These are phyloP conservation scores for Boletellus emodensis DNA, from an alignment of 768 basidiomycete genomes.

Conservation along the genomic window DNA sequence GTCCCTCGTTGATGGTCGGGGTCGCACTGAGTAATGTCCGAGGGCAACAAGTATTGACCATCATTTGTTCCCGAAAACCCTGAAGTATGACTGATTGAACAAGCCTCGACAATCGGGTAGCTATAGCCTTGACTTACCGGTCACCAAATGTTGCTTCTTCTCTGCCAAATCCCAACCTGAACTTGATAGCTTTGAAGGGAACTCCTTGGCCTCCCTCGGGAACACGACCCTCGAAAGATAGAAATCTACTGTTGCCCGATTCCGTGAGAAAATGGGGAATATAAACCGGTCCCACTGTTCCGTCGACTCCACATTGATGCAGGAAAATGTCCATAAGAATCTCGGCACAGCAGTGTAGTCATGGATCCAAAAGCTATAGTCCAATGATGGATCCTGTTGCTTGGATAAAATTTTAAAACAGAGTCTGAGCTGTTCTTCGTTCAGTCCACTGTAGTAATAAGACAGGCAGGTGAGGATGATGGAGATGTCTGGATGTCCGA, in stretches of 20 bases:
- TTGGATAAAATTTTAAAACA: constrained; percentile 7
- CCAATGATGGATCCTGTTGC: background rate
- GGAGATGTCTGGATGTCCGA: constrained; percentile 25
- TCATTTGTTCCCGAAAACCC: background rate
- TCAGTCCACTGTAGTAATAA: constrained; percentile 26
- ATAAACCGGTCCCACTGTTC: background rate
- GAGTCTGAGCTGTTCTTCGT: constrained; percentile 10
- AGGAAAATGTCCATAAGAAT: background rate
- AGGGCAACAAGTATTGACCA: background rate
- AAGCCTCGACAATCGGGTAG: too few relatives aligned
- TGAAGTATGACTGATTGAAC: background rate
- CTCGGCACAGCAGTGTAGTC: background rate
- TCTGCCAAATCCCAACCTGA: background rate
- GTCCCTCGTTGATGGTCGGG: background rate
- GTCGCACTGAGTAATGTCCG: background rate
- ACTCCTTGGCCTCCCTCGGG: background rate
- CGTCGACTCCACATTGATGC: background rate
- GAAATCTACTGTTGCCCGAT: background rate
- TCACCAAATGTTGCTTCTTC: background rate
- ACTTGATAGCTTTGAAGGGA: background rate
- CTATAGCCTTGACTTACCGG: background rate
- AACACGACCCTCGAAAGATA: background rate
- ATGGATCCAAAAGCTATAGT: background rate
- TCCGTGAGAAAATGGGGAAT: background rate
- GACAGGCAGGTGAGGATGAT: constrained; percentile 12